phyloP scores from a whole-genome alignment of 1,284 basidiomycete genomes.

The Xerocomus nothofagi region DNA sequence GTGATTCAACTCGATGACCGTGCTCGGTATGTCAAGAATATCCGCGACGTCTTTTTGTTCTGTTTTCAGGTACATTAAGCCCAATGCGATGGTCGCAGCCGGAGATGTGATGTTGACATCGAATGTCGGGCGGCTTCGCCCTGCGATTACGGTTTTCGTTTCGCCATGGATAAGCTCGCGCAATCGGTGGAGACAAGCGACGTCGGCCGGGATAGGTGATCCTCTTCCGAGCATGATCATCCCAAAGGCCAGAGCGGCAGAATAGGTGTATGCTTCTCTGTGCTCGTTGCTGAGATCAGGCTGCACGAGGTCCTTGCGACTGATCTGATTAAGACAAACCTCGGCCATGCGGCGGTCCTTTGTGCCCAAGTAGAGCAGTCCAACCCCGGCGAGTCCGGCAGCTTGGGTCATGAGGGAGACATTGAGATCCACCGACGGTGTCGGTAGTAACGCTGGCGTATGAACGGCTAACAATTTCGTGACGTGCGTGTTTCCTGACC shows the following conservation, averaged over 20 bases:
- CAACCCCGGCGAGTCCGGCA: slow-evolving; percentile 86
- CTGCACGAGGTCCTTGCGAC: slow-evolving; percentile 72
- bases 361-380: slow-evolving; percentile 87
- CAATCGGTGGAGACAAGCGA: slow-evolving; percentile 64
- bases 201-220: slow-evolving; percentile 72
- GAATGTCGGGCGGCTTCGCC: slow-evolving; percentile 52
- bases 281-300: slow-evolving; percentile 83
- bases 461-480: slow-evolving; percentile 92
- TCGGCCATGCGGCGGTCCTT: slow-evolving; percentile 91
- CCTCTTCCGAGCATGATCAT: slow-evolving; percentile 95
- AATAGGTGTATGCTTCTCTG: slow-evolving; percentile 89
- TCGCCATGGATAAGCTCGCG: slow-evolving; percentile 75
- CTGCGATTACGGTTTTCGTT: slow-evolving; percentile 39
- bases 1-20: slow-evolving; percentile 74
- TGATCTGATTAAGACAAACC: slow-evolving; percentile 84
- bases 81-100: slow-evolving; percentile 87
- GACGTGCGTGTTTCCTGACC: slow-evolving; percentile 82
- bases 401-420: slow-evolving; percentile 89
- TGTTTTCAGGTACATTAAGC: slow-evolving; percentile 90
- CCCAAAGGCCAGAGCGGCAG: slow-evolving; percentile 88
- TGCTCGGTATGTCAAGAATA: slow-evolving; percentile 81
- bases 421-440: slow-evolving; percentile 85
- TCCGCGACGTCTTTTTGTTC: slow-evolving; percentile 83
- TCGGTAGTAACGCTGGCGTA: slow-evolving; percentile 88
- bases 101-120: slow-evolving; percentile 88